Evolutionary conservation across 257 asterid genomes (phyloP).

Genomic region (Fraxinus anomala): DNA sequence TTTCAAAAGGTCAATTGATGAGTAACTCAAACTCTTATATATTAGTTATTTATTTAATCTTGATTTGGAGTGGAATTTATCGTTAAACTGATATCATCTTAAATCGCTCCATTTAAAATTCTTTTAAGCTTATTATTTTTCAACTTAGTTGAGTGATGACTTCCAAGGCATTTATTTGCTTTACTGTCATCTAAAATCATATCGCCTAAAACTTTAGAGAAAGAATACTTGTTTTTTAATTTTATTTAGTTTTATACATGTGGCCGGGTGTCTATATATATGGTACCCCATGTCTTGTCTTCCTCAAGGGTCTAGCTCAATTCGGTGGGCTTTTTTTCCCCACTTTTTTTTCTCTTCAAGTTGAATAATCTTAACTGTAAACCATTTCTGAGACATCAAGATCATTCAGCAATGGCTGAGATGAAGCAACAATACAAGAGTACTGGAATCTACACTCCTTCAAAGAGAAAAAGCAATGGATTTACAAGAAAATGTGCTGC

Average conservation of each 20-base stretch:
- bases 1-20: too few relatives aligned
- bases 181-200: neutral
- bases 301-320: constrained; percentile 71
- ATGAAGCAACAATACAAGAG: constrained; percentile 33
- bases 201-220: neutral
- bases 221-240: neutral
- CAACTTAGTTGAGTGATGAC: too few relatives aligned
- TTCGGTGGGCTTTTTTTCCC: constrained; percentile 62
- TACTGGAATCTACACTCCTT: neutral
- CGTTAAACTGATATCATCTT: too few relatives aligned
- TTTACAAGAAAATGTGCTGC: constrained; percentile 72
- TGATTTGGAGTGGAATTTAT: too few relatives aligned
- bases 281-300: neutral
- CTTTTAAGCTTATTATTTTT: too few relatives aligned
- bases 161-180: too few relatives aligned
- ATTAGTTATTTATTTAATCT: too few relatives aligned
- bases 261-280: constrained; percentile 28
- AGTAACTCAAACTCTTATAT: too few relatives aligned
- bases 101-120: too few relatives aligned
- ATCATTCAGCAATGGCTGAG: constrained; percentile 40
- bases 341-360: neutral
- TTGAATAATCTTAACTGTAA: neutral
- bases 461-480: constrained; percentile 46
- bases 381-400: neutral
- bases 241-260: neutral